These are phyloP conservation scores for Pythium pyrilobum DNA, from an alignment of 352 stramenopile genomes.

Conservation along the genomic window DNA sequence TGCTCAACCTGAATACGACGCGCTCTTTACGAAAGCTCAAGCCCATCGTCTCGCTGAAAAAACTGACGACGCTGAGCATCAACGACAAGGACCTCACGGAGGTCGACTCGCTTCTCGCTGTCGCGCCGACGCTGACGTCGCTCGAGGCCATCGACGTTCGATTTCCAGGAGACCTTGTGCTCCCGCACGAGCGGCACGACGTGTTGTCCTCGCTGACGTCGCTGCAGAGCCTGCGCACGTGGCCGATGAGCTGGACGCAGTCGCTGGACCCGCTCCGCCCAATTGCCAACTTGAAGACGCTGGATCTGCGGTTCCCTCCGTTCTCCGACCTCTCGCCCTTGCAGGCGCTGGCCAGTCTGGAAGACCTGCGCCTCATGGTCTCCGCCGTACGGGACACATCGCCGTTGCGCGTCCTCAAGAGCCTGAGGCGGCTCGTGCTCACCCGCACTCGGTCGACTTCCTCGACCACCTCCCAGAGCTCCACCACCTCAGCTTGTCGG, in stretches of 20 bases:
- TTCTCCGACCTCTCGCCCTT: slow-evolving; percentile 7
- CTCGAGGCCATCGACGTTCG: slow-evolving; percentile 11
- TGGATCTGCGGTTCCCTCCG: slow-evolving; percentile 12
- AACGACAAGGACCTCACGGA: slow-evolving; percentile 14
- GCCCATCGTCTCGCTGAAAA: slow-evolving; percentile 1
- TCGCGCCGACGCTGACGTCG: background rate
- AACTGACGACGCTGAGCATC: slow-evolving; percentile 9
- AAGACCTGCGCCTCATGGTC: slow-evolving; percentile 8
- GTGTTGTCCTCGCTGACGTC: background rate
- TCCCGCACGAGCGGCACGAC: background rate
- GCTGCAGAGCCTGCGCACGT: slow-evolving; percentile 1
- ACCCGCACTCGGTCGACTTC: slow-evolving; percentile 6
- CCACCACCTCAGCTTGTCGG: slow-evolving; percentile 1
- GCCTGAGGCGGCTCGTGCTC: slow-evolving; percentile 3
- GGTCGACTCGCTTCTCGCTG: slow-evolving; percentile 1
- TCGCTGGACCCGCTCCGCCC: slow-evolving; percentile 2
- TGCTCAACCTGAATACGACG: slow-evolving; percentile 12
- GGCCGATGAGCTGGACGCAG: slow-evolving; percentile 14
- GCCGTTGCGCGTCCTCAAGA: slow-evolving; percentile 4
- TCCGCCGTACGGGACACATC: slow-evolving; percentile 3
- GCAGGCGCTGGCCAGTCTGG: slow-evolving; percentile 1
- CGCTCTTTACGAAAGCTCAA: background rate
- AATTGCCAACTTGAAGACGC: background rate
- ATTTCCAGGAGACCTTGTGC: background rate
- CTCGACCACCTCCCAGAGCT: slow-evolving; percentile 2